Percentiles rank a stretch among this genome's conserved stretches.
Conservation (phyloP, 2,329 filamentous ascomycete genomes). For the Aspergillus sp. region DNA sequence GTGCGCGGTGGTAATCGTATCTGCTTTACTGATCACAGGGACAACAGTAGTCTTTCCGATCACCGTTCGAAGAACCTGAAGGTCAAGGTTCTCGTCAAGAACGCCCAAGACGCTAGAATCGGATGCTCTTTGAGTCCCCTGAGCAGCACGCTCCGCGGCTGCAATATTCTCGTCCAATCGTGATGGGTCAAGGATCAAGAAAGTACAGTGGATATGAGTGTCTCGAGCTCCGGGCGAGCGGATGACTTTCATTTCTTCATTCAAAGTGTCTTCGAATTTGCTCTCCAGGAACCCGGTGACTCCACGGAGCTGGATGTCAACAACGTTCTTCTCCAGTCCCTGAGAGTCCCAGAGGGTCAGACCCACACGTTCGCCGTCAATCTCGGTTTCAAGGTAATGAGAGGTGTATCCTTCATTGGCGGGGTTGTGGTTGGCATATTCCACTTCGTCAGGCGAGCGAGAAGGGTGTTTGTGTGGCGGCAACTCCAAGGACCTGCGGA, state of each 20-base stretch:
- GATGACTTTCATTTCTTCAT: conserved; percentile 95
- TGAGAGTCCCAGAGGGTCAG: conserved; percentile 96
- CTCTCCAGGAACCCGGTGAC: conserved; percentile 91
- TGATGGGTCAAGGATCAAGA: conserved; percentile 84
- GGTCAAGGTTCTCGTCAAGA: conserved; percentile 83
- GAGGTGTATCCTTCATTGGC: conserved; percentile 70
- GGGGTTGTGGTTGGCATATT: conserved; percentile 55
- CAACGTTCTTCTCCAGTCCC: conserved; percentile 89
- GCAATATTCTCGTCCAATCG: conserved; percentile 81
- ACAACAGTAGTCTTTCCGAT: conserved; percentile 94
- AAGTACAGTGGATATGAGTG: conserved; percentile 95
- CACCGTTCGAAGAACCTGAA: conserved; percentile 83
- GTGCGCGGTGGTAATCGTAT: conserved; percentile 92
- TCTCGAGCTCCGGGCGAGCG: conserved; percentile 90
- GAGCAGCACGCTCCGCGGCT: conserved; percentile 58
- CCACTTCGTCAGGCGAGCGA: conserved; percentile 58
- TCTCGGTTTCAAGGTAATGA: conserved; percentile 90
- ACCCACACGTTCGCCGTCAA: conserved; percentile 86
- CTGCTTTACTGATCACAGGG: conserved; percentile 92
- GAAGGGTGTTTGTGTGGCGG: conserved; percentile 72
- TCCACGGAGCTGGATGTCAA: conserved; percentile 89
- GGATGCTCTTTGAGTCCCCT: conserved; percentile 51
- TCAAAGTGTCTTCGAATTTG: conserved; percentile 97
- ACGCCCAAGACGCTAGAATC: conserved; percentile 57
- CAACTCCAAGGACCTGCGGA: conserved; percentile 79